Percentiles rank a stretch among this genome's conserved stretches.
These are phyloP conservation scores for Chrysoporthe austroafricana DNA, from an alignment of 2,329 filamentous ascomycete genomes.

Conservation along the genomic window DNA sequence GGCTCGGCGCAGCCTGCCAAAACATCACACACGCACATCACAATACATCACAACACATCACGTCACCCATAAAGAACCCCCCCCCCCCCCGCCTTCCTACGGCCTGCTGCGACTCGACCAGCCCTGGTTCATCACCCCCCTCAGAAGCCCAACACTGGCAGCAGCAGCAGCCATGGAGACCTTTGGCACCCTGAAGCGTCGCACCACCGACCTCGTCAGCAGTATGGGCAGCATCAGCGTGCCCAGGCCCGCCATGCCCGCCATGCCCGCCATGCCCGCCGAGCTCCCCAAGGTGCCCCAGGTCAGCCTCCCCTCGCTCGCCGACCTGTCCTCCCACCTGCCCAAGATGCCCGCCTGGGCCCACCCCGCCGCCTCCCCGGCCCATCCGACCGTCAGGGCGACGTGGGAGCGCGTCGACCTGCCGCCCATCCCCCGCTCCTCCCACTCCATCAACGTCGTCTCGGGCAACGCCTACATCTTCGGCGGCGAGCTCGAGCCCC, in stretches of 20 bases:
- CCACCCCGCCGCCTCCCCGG: constrained; percentile 25
- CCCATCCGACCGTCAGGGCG: constrained; percentile 49
- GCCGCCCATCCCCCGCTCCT: constrained; percentile 69
- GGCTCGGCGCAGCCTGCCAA: background rate
- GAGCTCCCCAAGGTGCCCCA: constrained; percentile 34
- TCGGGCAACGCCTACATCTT: constrained; percentile 66
- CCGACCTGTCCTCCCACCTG: constrained; percentile 33
- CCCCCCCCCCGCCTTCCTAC: too few species aligned
- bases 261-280: constrained; percentile 24
- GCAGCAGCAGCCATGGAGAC: constrained; percentile 50
- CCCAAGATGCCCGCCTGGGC: constrained; percentile 32
- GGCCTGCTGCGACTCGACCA: too few species aligned
- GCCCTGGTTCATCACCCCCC: too few species aligned
- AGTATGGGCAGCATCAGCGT: constrained; percentile 15
- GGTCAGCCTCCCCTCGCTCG: constrained; percentile 32
- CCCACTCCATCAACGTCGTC: constrained; percentile 69
- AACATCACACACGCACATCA: background rate
- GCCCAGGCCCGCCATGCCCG: constrained; percentile 12
- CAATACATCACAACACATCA: background rate
- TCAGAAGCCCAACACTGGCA: background rate
- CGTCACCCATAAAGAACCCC: background rate
- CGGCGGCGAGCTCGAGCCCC: constrained; percentile 71
- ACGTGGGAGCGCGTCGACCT: constrained; percentile 64
- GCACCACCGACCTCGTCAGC: constrained; percentile 36
- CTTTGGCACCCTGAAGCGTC: constrained; percentile 57